Base-by-base conservation (phyloP, 116 monocot genomes). In the Zostera marina region DNA sequence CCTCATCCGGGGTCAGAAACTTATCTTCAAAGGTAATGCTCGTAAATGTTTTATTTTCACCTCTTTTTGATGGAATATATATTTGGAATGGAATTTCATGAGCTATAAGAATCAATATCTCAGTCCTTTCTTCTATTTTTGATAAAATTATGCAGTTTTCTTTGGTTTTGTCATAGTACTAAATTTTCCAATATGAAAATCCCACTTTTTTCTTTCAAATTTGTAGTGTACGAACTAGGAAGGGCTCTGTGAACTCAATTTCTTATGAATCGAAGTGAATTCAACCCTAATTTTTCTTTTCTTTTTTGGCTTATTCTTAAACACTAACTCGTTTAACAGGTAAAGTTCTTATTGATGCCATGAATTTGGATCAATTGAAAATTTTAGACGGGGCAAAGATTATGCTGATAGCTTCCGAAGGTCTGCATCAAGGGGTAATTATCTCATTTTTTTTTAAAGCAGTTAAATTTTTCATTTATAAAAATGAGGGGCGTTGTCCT, bases 1-100 rank as follows among this genome's bases (percentile, higher is more conserved):
- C 61, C 72, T 88, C 52, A 77, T 79, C 41, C 93, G 88, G 46
- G 88, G 84, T 64, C 93, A 94, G 70, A 94, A 75, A 71, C 93
- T 94, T 63, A 94, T 94, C 52, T 94, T 57, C 67, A 88, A 88
- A 76, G 93, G 93, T 83, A 16, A 32, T 32, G 32, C 32, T 32
- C 32, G 5, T 5, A 5, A 10, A 15, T 46, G 1, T 22, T 19
- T 42, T 15, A 17, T 54, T 40, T 44, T 0, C 21, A 47, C 9
- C 42, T 25, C 48, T 43, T 49, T 19, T 46, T 10, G 44, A 2
- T 41, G 5, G 41, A 53, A 25, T 42, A 9, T 25, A 17, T 49
- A 17, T 49, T 10, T 49, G 49, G 49, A 49, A 6, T 51, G 17
- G 8, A 47, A 20, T 41, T 58, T n/a, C 9, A n/a, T 7, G 9